A percentile compares a stretch with the other conserved stretches of the same genome.
Conservation (phyloP, 805 yeast genomes). For the Kurtzmaniella cleridarum region DNA sequence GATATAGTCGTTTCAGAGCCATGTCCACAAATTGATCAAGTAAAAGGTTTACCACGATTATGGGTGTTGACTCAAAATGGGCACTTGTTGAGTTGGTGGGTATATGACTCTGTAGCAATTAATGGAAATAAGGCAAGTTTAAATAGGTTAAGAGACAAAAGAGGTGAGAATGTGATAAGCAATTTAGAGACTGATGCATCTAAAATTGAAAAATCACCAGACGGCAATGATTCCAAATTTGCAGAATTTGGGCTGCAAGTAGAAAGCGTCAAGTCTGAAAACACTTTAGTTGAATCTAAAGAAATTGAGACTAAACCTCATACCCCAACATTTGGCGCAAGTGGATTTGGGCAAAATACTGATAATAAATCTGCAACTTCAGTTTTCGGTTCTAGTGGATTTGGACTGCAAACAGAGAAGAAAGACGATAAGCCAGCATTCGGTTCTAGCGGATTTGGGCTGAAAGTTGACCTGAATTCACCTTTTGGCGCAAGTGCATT, state of each 20-base stretch:
- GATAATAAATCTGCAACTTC: background rate
- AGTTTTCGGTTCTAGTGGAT: conserved; percentile 7
- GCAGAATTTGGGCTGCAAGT: conserved; percentile 7
- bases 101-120: conserved; percentile 53
- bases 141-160: conserved; percentile 6
- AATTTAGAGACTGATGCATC: background rate
- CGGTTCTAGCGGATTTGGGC: conserved; percentile 11
- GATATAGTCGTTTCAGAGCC: conserved; percentile 44
- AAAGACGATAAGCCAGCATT: conserved; percentile 11
- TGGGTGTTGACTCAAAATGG: conserved; percentile 64
- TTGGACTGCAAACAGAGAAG: conserved; percentile 4
- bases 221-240: no score
- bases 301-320: no score
- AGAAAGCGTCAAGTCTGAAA: no score
- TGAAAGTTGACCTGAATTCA: background rate
- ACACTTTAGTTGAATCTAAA: no score
- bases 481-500: conserved; percentile 8
- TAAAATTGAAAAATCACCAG: background rate
- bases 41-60: conserved; percentile 60
- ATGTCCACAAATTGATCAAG: conserved; percentile 51
- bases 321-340: no score
- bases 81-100: conserved; percentile 55
- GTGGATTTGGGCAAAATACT: no score
- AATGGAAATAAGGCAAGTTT: conserved; percentile 26
- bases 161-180: background rate